Evolutionary conservation across 805 yeast genomes (phyloP), one percentile per base, ranked within the genome.

Genomic region (Lipomyces lipofer): DNA sequence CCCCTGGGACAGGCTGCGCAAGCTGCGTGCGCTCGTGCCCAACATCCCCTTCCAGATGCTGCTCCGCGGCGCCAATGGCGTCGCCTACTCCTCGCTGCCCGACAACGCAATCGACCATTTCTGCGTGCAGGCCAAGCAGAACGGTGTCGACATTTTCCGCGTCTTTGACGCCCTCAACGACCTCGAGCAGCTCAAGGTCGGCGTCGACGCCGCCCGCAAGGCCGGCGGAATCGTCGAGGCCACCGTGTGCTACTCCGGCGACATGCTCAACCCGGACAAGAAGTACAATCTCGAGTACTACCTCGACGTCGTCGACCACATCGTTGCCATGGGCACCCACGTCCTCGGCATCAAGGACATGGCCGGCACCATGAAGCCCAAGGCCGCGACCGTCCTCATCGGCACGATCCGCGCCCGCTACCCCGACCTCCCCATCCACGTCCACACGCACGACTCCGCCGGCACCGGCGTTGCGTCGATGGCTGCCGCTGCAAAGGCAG

Each of bases 161-260:
- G 99, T 94, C 39, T 94, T 94, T 65, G 99, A 94, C 71, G 97
- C 99, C 17, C 81, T 94, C 69, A 94, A 94, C 73, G 99, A 95
- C 72, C 77, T 94, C 64, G 99, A 92, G 54, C 99, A 94, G 77
- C 82, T 94, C 71, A 85, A 86, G 75, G 99, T 94, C 54, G 99
- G 99, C 77, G 90, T 94, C 48, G 94, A 87, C 67, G 99, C 99
- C 15, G 99, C 91, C 58, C 88, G 84, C 78, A 90, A 89, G 73
- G 99, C 97, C 49, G 97, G 97, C 59, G 99, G 97, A 78, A 98
- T 94, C 49, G 94, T 94, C 58, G 99, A 94, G 77, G 96, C 99
- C 48, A 94, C 99, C 40, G 82, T 94, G 60, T 94, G 99, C 78
- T 94, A 94, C 79, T 88, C 97, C 27, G 99, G 99, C 76, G 99